Percentiles rank a stretch among this genome's conserved stretches.
Conservation (phyloP, 2,329 filamentous ascomycete species). For the Geosmithia morbida region DNA sequence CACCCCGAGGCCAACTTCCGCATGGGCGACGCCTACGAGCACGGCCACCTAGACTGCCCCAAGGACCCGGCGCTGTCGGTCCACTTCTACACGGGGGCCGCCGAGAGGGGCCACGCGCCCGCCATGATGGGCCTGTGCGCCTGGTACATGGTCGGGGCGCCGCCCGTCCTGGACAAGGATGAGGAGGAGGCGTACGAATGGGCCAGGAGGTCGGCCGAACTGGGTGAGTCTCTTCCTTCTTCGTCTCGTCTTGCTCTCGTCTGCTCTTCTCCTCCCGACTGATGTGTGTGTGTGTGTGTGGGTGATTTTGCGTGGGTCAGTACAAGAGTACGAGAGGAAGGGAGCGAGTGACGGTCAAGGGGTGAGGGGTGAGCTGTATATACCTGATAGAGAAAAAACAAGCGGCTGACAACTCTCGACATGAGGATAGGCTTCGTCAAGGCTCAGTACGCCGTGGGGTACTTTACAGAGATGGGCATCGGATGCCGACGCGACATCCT, state of each 20-base stretch:
- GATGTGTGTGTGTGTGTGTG: too few relatives aligned
- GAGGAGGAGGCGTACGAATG: constrained; percentile 95
- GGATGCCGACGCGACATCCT: constrained; percentile 88
- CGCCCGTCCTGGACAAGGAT: constrained; percentile 84
- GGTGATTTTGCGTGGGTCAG: too few relatives aligned
- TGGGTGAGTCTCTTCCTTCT: constrained; percentile 43
- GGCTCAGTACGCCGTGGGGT: constrained; percentile 90
- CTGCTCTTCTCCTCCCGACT: not conserved
- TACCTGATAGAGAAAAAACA: not conserved
- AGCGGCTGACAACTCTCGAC: not conserved
- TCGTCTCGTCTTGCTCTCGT: not conserved
- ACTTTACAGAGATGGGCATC: constrained; percentile 98
- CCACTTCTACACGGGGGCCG: constrained; percentile 92
- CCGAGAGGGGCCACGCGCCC: constrained; percentile 65
- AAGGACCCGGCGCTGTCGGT: constrained; percentile 85
- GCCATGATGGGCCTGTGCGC: constrained; percentile 98
- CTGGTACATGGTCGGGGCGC: constrained; percentile 95
- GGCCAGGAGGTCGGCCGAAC: constrained; percentile 74
- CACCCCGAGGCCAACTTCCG: constrained; percentile 76
- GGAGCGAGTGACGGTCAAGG: too few relatives aligned
- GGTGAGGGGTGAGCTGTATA: too few relatives aligned
- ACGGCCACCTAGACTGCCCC: constrained; percentile 75
- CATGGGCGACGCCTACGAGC: constrained; percentile 94
- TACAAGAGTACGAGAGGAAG: not conserved
- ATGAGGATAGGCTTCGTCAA: constrained; percentile 41